Evolutionary conservation across 768 basidiomycete genomes (phyloP), one percentile per base, ranked within the genome.

Genomic region (Pulveroboletus sp.): DNA sequence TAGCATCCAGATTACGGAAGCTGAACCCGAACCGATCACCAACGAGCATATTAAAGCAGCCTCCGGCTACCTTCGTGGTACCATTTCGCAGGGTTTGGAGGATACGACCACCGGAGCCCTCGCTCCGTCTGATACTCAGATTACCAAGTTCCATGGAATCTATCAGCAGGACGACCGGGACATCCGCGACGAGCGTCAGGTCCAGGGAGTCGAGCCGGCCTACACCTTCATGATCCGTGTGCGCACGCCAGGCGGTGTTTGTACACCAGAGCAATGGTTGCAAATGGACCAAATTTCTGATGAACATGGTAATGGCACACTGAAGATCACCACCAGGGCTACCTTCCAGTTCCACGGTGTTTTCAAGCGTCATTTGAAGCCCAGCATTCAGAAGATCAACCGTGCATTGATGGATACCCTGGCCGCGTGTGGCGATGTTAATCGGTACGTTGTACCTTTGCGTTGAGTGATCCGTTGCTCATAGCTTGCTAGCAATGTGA

Each of bases 271-370:
- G 33, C 96, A 99, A 71, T 98, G 96, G 96, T 73, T 94, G 44
- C 81, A 85, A 57, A 92, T 99, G 83, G 92, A 97, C 71, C 86
- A 86, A 60, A 97, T 99, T 59, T 82, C 96, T 47, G 96, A 98
- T 65, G 90, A 93, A 67, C 91, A 93, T 67, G 96, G 93, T 6
- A 88, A 82, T 53, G 83, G 88, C 40, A 92, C 94, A 6, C 88
- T 98, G 74, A 99, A 99, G 76, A 84, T 99, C 57, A 99, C 96
- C 41, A 99, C 96, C 31, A 79, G 96, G 54, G 84, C 93, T 68
- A 99, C 96, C 9, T 99, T 98, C 86, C 96, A 99, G 71, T 98
- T 96, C 79, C 96, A 99, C 69, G 96, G 96, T 49, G 90, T 99
- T 59, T 92, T 99, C 75, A 99, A 99, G 76, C 80, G 80, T 55